phyloP scores from a whole-genome alignment of 495 filamentous ascomycete species.

The Penicillium dipodomyicola region DNA sequence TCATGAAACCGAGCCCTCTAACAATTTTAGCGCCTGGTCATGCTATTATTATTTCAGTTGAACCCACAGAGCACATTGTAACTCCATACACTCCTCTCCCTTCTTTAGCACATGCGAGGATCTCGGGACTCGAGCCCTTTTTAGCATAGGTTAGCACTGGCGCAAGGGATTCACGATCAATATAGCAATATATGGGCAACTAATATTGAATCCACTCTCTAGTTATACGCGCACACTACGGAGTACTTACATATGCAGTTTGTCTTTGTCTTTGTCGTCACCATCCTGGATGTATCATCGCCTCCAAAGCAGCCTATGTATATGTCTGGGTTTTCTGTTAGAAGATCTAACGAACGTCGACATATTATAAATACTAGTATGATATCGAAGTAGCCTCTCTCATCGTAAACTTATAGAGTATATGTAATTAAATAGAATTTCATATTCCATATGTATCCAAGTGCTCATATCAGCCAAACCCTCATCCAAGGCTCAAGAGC shows the following conservation, averaged over 20 bases:
- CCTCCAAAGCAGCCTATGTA: not conserved
- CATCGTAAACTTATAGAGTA: too few relatives aligned
- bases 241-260: not conserved
- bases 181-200: conserved; percentile 6
- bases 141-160: not conserved
- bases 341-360: too few relatives aligned
- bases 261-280: not conserved
- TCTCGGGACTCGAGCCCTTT: conserved; percentile 7
- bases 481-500: conserved; percentile 10
- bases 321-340: not conserved
- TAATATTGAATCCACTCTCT: conserved; percentile 5
- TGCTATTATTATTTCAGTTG: not conserved
- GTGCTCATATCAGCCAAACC: conserved; percentile 3
- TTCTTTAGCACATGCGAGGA: conserved; percentile 5
- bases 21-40: not conserved
- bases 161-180: conserved; percentile 8
- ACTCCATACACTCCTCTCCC: not conserved
- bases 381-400: not conserved
- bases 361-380: not conserved
- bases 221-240: not conserved
- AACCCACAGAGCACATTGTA: not conserved
- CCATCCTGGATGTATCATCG: conserved; percentile 2
- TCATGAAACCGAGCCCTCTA: conserved; percentile 14
- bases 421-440: conserved; percentile 1
- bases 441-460: not conserved